phyloP scores from a whole-genome alignment of 169 alveolate genomes.

The Plasmodium knowlesi region DNA sequence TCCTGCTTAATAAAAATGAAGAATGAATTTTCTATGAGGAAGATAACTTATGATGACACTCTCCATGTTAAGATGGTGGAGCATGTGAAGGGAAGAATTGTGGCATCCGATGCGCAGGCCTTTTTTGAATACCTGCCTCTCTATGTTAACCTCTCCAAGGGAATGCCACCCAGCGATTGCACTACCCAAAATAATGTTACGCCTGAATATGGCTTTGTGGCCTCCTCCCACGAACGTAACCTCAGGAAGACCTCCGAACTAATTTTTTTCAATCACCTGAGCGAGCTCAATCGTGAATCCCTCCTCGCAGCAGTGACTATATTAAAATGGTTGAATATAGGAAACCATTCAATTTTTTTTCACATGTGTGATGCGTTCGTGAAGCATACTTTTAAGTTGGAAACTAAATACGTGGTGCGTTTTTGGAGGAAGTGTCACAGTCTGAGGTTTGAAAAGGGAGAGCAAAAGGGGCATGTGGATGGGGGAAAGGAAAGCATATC shows the following conservation, averaged over 20 bases:
- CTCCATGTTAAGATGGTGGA: slow-evolving; percentile 7
- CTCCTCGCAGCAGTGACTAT: slow-evolving; percentile 31
- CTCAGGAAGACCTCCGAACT: slow-evolving; percentile 23
- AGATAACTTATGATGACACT: slow-evolving; percentile 15
- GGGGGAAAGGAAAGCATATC: background rate
- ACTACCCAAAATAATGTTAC: background rate
- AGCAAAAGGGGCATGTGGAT: background rate
- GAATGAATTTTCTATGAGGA: slow-evolving; percentile 15
- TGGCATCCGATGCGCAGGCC: background rate
- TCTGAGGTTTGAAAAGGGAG: slow-evolving; percentile 24
- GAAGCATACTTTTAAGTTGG: background rate
- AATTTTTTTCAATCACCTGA: slow-evolving; percentile 20
- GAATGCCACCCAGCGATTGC: background rate
- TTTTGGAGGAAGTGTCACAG: slow-evolving; percentile 58
- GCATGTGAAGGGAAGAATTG: background rate
- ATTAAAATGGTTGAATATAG: slow-evolving; percentile 32
- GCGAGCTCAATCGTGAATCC: slow-evolving; percentile 15
- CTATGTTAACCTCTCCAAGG: slow-evolving; percentile 5
- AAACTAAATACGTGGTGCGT: slow-evolving; percentile 23
- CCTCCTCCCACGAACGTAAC: background rate
- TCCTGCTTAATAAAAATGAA: slow-evolving; percentile 24
- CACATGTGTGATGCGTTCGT: slow-evolving; percentile 61
- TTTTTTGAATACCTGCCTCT: slow-evolving; percentile 23
- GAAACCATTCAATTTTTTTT: slow-evolving; percentile 8
- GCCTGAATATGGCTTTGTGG: background rate